Base-by-base conservation (phyloP, 495 filamentous ascomycete species). In the Recurvomyces mirabilis region DNA sequence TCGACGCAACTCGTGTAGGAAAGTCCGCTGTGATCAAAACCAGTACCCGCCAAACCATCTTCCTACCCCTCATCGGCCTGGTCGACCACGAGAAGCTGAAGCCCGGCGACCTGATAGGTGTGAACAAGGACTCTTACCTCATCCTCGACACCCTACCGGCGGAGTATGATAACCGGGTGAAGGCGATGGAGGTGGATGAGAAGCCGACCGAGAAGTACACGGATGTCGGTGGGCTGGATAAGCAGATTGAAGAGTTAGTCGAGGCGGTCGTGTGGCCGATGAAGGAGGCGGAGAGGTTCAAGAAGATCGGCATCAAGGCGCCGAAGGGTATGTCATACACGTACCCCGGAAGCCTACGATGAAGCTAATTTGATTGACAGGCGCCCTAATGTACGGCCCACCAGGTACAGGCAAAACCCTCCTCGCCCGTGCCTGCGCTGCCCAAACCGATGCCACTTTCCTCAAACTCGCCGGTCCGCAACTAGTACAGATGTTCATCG, bases 401-500 rank as follows among this genome's bases (percentile, higher is more conserved):
- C 91, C 91, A 1, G 91, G 91, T 65, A 89, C 83, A 29, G 88
- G 88, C 63, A 95, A 95, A 64, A 99, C 91, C 14, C 85, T 99
- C 9, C 79, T 99, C 39, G 91, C 91, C 51, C 83, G 91, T 66
- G 91, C 91, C 38, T 99, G 91, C 61, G 91, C 91, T 17, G 91
- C 91, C 42, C 89, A 96, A 68, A 96, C 93, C 47, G 89, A 99
- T 45, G 91, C 91, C 46, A 99, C 91, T 34, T 99, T 99, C 76
- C 81, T 99, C 59, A 98, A 98, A 60, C 85, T 99, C 47, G 91
- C 91, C 42, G 91, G 91, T 30, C 91, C 91, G 1, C 93, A 96
- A 66, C 78, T 99, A n/a, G 91, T 99, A 15, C 91, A 99, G 63
- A 99, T 99, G 91, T 99, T 99, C 65, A 99, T 99, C 38, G 91